These are phyloP conservation scores for Aspergillus sp. DNA, from an alignment of 2,329 filamentous ascomycete species.

Conservation along the genomic window DNA sequence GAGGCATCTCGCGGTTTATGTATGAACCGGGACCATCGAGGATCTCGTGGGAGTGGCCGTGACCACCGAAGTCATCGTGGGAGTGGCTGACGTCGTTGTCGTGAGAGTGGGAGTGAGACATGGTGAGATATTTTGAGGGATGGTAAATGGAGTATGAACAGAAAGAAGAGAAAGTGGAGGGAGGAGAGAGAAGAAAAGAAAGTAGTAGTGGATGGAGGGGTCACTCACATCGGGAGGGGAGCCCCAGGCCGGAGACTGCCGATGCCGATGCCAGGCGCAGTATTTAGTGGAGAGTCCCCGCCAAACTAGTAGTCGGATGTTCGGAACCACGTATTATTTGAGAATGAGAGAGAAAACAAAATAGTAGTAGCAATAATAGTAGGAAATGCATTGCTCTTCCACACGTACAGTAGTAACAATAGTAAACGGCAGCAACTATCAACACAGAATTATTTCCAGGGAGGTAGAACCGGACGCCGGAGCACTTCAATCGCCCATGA, in stretches of 20 bases:
- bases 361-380: not conserved
- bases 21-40: slow-evolving; percentile 92
- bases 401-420: slow-evolving; percentile 1
- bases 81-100: slow-evolving; percentile 40
- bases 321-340: too few species aligned
- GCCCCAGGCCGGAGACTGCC: not conserved
- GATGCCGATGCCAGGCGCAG: not conserved
- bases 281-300: too few species aligned
- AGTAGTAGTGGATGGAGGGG: slow-evolving; percentile 2
- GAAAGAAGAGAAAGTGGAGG: not conserved
- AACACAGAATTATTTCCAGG: slow-evolving; percentile 9
- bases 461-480: not conserved
- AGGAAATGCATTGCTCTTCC: slow-evolving; percentile 1
- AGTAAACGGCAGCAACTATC: slow-evolving; percentile 1
- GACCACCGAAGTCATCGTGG: slow-evolving; percentile 63
- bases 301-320: not conserved
- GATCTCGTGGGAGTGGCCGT: slow-evolving; percentile 95
- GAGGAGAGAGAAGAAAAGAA: not conserved
- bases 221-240: not conserved
- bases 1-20: slow-evolving; percentile 86
- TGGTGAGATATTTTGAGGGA: slow-evolving; percentile 1
- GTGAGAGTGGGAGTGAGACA: slow-evolving; percentile 47
- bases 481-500: slow-evolving; percentile 31
- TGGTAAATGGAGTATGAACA: not conserved
- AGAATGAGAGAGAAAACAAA: too few species aligned